Conservation (phyloP, 1,284 basidiomycete species). For the Rhodotorula sp. region DNA sequence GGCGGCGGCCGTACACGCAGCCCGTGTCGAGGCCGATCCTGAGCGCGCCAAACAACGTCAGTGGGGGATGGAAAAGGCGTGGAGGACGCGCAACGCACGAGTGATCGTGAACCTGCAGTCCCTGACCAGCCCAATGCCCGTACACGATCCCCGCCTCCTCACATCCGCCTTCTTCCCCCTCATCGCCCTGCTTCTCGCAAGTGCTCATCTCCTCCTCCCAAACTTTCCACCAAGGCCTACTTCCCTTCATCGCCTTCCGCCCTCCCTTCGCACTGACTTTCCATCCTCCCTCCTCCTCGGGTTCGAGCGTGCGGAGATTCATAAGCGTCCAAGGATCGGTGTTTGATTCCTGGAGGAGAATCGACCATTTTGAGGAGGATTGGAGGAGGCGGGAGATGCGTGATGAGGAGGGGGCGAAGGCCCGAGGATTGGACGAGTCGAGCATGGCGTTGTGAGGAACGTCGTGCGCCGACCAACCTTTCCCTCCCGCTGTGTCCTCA, state of each 20-base stretch:
- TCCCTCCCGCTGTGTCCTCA: no score
- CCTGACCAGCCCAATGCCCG: slow-evolving; percentile 42
- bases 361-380: no score
- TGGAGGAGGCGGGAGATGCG: no score
- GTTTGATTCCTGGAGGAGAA: no score
- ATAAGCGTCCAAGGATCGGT: slow-evolving; percentile 21
- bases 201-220: slow-evolving; percentile 39
- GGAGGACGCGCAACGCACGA: slow-evolving; percentile 20
- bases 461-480: no score
- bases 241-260: slow-evolving; percentile 20
- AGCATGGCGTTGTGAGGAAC: no score
- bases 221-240: slow-evolving; percentile 38
- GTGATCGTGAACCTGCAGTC: slow-evolving; percentile 35
- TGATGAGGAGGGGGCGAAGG: background rate
- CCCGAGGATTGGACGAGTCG: background rate
- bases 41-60: background rate
- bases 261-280: slow-evolving; percentile 19
- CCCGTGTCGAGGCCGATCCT: slow-evolving; percentile 42
- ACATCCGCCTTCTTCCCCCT: slow-evolving; percentile 14
- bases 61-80: background rate
- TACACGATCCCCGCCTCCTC: slow-evolving; percentile 39
- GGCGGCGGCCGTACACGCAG: slow-evolving; percentile 40
- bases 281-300: slow-evolving; percentile 1
- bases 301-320: no score
- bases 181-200: slow-evolving; percentile 22